Evolutionary conservation across 306 rosid genomes (phyloP), one percentile per base, ranked within the genome.

Genomic region (Malus sylvestris): DNA sequence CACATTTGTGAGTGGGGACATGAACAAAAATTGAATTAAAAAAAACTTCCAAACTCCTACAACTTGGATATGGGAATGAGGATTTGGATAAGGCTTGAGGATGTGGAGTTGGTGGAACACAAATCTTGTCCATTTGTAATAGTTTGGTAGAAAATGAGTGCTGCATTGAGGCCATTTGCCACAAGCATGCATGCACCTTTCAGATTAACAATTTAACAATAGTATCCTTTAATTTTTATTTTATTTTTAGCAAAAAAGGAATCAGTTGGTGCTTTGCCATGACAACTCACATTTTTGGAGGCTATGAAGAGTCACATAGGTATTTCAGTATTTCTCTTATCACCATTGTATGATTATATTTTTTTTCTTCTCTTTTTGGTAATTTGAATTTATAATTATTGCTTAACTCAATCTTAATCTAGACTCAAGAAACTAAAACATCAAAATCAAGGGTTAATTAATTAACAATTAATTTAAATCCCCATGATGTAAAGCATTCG

Each of bases 31-130:
- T 2, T 16, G 12, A 19, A 23, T 1, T 1, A 11, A 20, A 15
- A 6, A 12, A 49, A 14, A 20, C 20, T 32, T 52, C 64, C 53
- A 40, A 74, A 14, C 44, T 42, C 16, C 20, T 61, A 68, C 44
- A 40, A 18, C 18, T 33, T 15, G 51, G 78, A 64, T 59, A 25
- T 72, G 58, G 72, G 25, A 71, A n/a, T 82, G 42, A 42, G 4
- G 75, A 58, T 83, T 81, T 91, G 96, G 95, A 91, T 91, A 89
- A 91, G 95, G 76, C 68, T 60, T 74, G 79, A 81, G 64, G 81
- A 75, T 77, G 84, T 87, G 90, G 89, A 89, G 93, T 91, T 87
- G 95, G 89, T 89, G 97, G 83, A 92, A 85, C 86, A 78, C 91
- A 86, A 77, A 87, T 88, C 93, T 68, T 71, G 81, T 72, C 86